A percentile compares a stretch with the other conserved stretches of the same genome.
Evolutionary conservation across 2,329 filamentous ascomycete genomes (phyloP).

Genomic region (Incumbomyces lentus): DNA sequence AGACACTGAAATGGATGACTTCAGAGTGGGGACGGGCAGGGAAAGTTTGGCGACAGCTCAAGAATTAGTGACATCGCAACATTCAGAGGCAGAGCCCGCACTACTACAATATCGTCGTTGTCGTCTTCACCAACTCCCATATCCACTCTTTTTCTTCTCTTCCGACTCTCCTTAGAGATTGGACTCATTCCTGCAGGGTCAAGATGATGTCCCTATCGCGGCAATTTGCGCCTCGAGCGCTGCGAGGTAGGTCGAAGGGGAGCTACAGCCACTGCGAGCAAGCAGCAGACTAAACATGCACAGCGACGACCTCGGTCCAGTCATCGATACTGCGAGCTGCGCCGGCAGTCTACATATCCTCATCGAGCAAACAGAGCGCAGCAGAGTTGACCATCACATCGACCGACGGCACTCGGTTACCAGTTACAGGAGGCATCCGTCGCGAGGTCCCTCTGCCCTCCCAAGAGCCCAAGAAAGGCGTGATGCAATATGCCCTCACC

Average conservation of each 20-base stretch:
- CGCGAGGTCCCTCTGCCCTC: conserved; percentile 39
- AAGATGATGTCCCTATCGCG: conserved; percentile 43
- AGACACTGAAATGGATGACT: conserved; percentile 5
- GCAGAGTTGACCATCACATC: conserved; percentile 32
- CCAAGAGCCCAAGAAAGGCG: conserved; percentile 41
- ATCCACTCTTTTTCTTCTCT: conserved; percentile 23
- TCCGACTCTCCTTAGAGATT: conserved; percentile 6
- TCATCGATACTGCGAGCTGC: conserved; percentile 27
- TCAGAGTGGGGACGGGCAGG: neutral
- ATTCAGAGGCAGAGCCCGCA: no score
- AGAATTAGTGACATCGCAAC: neutral
- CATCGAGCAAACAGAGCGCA: conserved; percentile 31
- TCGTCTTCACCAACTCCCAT: conserved; percentile 10
- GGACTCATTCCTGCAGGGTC: conserved; percentile 13
- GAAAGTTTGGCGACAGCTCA: neutral
- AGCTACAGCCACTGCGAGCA: conserved; percentile 16
- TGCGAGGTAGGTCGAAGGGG: conserved; percentile 38
- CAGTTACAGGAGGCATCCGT: conserved; percentile 32
- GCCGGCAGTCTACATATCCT: conserved; percentile 31
- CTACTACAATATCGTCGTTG: no score
- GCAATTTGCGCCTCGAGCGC: conserved; percentile 43
- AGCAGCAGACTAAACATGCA: conserved; percentile 1
- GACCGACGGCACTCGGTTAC: conserved; percentile 22
- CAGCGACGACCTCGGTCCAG: conserved; percentile 22
- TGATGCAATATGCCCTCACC: conserved; percentile 41